Evolutionary conservation across 2,329 filamentous ascomycete genomes (phyloP).

Genomic region (Exophiala spinifera): DNA sequence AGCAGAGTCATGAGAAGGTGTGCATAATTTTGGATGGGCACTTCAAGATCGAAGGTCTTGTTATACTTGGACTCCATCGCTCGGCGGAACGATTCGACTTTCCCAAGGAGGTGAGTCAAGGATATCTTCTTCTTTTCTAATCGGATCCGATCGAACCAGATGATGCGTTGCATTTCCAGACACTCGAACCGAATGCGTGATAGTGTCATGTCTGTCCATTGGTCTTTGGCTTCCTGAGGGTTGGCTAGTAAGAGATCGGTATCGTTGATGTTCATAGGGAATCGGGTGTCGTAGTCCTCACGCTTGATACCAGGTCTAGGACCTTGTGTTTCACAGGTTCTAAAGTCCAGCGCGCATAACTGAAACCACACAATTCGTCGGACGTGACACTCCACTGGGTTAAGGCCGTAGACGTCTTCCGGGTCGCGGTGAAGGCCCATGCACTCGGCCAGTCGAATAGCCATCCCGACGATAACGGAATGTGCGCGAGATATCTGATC

Average conservation of each 20-base stretch:
- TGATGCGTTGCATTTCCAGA: slow-evolving; percentile 67
- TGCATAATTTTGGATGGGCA: slow-evolving; percentile 62
- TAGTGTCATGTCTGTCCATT: slow-evolving; percentile 67
- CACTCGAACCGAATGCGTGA: slow-evolving; percentile 68
- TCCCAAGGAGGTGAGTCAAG: slow-evolving; percentile 62
- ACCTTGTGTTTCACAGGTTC: slow-evolving; percentile 71
- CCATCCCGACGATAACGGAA: slow-evolving; percentile 68
- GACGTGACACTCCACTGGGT: slow-evolving; percentile 66
- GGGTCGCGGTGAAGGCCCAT: slow-evolving; percentile 74
- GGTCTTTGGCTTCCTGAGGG: slow-evolving; percentile 44
- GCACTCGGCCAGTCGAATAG: slow-evolving; percentile 71
- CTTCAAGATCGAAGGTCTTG: slow-evolving; percentile 56
- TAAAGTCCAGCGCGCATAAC: slow-evolving; percentile 71
- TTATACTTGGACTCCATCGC: slow-evolving; percentile 65
- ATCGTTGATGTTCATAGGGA: slow-evolving; percentile 70
- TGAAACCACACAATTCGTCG: slow-evolving; percentile 74
- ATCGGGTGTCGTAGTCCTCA: slow-evolving; percentile 71
- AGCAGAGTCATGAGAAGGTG: slow-evolving; percentile 64
- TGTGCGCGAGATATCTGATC: slow-evolving; percentile 70
- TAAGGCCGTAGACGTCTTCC: slow-evolving; percentile 58
- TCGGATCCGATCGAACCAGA: slow-evolving; percentile 67
- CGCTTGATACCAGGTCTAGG: slow-evolving; percentile 68
- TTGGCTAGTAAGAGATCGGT: slow-evolving; percentile 51
- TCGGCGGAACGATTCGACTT: slow-evolving; percentile 66
- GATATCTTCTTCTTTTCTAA: slow-evolving; percentile 61